A percentile compares a stretch with the other conserved stretches of the same genome.
Evolutionary conservation across 1,284 basidiomycete genomes (phyloP).

Genomic region (Apiotrichum sp.): DNA sequence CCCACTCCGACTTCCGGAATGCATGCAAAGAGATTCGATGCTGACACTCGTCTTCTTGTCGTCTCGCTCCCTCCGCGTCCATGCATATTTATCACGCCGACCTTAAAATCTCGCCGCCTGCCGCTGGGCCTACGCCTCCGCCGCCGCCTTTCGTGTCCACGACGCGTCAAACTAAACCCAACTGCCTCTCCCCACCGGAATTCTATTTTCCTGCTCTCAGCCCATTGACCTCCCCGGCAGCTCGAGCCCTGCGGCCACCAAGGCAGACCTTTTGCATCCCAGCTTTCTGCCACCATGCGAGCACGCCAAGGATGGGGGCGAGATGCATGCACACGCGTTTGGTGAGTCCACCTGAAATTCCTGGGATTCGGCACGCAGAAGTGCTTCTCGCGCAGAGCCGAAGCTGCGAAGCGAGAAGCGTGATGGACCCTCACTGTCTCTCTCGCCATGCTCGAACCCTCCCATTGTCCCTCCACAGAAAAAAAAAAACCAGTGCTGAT

Average conservation of each 20-base stretch:
- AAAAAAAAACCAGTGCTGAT: background rate
- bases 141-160: background rate
- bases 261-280: constrained; percentile 36
- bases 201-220: constrained; percentile 1
- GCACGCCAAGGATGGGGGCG: constrained; percentile 32
- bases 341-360: constrained; percentile 25
- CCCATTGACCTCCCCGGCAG: constrained; percentile 6
- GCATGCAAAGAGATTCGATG: too few relatives aligned
- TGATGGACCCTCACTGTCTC: too few relatives aligned
- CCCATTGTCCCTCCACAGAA: background rate
- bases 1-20: too few relatives aligned
- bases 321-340: constrained; percentile 44
- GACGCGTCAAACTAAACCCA: background rate
- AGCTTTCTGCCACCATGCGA: constrained; percentile 41
- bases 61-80: too few relatives aligned
- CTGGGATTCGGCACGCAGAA: background rate
- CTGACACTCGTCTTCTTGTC: too few relatives aligned
- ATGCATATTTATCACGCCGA: too few relatives aligned
- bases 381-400: background rate
- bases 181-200: background rate
- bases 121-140: background rate
- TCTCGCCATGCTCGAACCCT: too few relatives aligned
- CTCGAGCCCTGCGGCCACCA: constrained; percentile 7
- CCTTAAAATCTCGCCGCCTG: too few relatives aligned
- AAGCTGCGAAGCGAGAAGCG: too few relatives aligned